A percentile compares a stretch with the other conserved stretches of the same genome.
Conservation (phyloP, 176 grass and related monocot species). For the Thalia dealbata region DNA sequence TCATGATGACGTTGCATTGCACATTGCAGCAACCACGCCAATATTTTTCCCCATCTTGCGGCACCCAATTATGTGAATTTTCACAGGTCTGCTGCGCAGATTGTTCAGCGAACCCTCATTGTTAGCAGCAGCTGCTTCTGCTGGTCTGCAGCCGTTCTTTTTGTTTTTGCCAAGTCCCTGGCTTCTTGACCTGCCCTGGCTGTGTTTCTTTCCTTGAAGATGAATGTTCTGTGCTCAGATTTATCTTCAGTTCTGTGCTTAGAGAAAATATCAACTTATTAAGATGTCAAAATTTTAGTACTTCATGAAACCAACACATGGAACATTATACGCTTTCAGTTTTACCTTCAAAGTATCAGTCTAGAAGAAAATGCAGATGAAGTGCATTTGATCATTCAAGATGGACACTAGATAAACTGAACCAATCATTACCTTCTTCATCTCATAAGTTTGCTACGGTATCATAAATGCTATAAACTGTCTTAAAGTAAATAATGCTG, state of each 20-base stretch:
- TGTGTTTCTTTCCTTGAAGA: conserved; percentile 29
- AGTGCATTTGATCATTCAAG: neutral
- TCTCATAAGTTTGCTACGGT: no score
- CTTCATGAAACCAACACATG: neutral
- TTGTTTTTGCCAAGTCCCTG: neutral
- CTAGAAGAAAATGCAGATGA: neutral
- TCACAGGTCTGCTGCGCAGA: conserved; percentile 25
- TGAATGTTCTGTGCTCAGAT: conserved; percentile 19
- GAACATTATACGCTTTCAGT: neutral
- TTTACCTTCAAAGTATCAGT: neutral
- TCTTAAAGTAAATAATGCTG: no score
- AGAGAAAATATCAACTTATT: neutral
- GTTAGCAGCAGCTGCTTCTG: neutral
- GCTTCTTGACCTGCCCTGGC: conserved; percentile 21
- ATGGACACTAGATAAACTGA: no score
- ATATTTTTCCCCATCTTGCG: conserved; percentile 21
- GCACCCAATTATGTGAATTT: conserved; percentile 34
- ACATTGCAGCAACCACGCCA: conserved; percentile 16
- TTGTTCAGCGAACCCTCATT: neutral
- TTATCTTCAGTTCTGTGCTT: conserved; percentile 13
- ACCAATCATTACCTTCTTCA: no score
- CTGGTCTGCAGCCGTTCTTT: neutral
- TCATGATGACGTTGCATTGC: neutral
- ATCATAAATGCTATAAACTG: no score
- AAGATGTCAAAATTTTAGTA: neutral